Conservation (phyloP, 179 eudicot genomes). For the Drosera spatulata region DNA sequence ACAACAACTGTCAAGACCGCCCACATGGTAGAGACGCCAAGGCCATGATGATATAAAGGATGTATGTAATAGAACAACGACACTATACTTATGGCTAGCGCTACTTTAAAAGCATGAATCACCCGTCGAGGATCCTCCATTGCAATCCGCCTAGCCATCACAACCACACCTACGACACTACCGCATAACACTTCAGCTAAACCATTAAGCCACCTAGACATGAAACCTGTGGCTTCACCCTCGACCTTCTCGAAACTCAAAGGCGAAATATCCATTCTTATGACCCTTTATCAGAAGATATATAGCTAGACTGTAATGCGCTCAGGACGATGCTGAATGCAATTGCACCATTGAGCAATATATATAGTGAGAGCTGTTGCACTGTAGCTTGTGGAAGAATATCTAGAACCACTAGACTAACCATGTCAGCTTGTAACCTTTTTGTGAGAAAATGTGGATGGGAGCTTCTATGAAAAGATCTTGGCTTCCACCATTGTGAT, state of each 20-base stretch:
- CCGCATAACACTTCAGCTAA: background rate
- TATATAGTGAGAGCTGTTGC: no score
- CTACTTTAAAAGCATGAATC: conserved; percentile 8
- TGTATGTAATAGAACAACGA: conserved; percentile 11
- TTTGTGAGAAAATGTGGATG: no score
- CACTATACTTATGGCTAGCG: conserved; percentile 4
- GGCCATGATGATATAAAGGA: conserved; percentile 2
- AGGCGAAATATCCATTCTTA: background rate
- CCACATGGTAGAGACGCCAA: conserved; percentile 13
- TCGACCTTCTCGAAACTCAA: background rate
- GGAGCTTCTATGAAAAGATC: no score
- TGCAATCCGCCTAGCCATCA: conserved; percentile 3
- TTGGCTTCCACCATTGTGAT: no score
- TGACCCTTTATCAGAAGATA: no score
- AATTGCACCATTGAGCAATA: no score
- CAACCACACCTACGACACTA: background rate
- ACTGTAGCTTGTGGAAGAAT: no score
- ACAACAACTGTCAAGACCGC: conserved; percentile 15
- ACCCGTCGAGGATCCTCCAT: conserved; percentile 10
- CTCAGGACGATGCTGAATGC: no score
- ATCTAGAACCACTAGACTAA: no score
- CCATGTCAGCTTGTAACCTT: no score
- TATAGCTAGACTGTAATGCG: no score
- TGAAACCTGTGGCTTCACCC: background rate
- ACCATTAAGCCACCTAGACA: background rate